These are phyloP conservation scores for Trichoderma endophyticum DNA, from an alignment of 2,329 filamentous ascomycete species.

Conservation along the genomic window DNA sequence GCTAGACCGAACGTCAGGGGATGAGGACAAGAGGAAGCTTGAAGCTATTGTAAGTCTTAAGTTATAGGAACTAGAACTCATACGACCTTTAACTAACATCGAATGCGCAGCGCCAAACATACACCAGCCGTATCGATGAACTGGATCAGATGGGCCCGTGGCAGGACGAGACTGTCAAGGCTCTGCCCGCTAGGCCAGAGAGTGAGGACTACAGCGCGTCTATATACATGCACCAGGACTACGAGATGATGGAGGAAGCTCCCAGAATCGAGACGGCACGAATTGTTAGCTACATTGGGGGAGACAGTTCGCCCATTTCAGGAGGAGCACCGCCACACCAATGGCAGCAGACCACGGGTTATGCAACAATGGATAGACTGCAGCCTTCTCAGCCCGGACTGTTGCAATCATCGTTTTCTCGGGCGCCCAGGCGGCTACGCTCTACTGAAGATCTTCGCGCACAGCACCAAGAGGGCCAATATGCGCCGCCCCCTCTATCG, in stretches of 20 bases:
- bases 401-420: constrained; percentile 54
- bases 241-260: not conserved
- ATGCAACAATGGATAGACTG: constrained; percentile 24
- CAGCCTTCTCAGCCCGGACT: constrained; percentile 31
- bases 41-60: constrained; percentile 77
- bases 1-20: constrained; percentile 75
- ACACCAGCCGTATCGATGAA: constrained; percentile 85
- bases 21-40: constrained; percentile 85
- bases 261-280: constrained; percentile 50
- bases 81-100: not conserved
- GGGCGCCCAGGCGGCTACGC: constrained; percentile 38
- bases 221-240: constrained; percentile 1
- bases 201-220: constrained; percentile 40
- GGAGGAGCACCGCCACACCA: not conserved
- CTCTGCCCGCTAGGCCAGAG: constrained; percentile 67
- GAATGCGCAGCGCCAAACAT: constrained; percentile 69
- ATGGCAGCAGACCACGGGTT: constrained; percentile 21
- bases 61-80: not conserved
- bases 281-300: constrained; percentile 43
- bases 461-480: constrained; percentile 52
- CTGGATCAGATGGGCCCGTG: constrained; percentile 67
- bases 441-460: constrained; percentile 36
- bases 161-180: constrained; percentile 60
- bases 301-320: constrained; percentile 24
- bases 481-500: constrained; percentile 70